Percentiles rank a stretch among this genome's conserved stretches.
Conservation (phyloP, 306 rosid genomes). For the Dalbergia oliveri region DNA sequence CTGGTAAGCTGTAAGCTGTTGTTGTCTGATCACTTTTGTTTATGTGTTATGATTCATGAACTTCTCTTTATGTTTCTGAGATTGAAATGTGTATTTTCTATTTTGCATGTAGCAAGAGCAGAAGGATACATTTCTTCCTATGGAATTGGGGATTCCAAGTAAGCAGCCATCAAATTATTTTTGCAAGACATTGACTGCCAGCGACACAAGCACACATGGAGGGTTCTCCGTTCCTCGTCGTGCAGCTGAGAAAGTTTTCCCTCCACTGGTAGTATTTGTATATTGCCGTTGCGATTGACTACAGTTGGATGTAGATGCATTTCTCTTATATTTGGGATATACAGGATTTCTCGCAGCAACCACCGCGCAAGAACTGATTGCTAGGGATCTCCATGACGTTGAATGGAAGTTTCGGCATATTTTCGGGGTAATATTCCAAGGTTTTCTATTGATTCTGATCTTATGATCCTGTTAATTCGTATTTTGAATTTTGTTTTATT, state of each 20-base stretch:
- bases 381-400: slow-evolving; percentile 91
- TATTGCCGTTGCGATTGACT: slow-evolving; percentile 35
- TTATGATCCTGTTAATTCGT: slow-evolving; percentile 20
- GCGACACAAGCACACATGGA: slow-evolving; percentile 97
- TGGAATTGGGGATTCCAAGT: slow-evolving; percentile 92
- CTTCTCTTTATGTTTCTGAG: slow-evolving; percentile 5
- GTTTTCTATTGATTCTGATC: neutral
- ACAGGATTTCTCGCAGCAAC: slow-evolving; percentile 89
- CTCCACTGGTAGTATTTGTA: slow-evolving; percentile 72
- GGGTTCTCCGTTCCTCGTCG: slow-evolving; percentile 99
- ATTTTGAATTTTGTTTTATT: neutral
- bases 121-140: slow-evolving; percentile 91
- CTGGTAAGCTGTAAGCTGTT: slow-evolving; percentile 64
- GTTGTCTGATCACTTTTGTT: slow-evolving; percentile 23
- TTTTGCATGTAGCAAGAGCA: slow-evolving; percentile 75
- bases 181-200: slow-evolving; percentile 94
- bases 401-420: slow-evolving; percentile 97
- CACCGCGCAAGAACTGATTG: slow-evolving; percentile 96
- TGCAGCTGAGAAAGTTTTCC: slow-evolving; percentile 95
- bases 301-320: slow-evolving; percentile 40
- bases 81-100: slow-evolving; percentile 27
- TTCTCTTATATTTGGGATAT: slow-evolving; percentile 41
- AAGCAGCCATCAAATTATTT: slow-evolving; percentile 94
- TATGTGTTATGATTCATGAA: neutral
- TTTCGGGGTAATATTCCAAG: slow-evolving; percentile 65